Evolutionary conservation across 345 rosid species (phyloP).

Genomic region (Lumnitzera littorea): DNA sequence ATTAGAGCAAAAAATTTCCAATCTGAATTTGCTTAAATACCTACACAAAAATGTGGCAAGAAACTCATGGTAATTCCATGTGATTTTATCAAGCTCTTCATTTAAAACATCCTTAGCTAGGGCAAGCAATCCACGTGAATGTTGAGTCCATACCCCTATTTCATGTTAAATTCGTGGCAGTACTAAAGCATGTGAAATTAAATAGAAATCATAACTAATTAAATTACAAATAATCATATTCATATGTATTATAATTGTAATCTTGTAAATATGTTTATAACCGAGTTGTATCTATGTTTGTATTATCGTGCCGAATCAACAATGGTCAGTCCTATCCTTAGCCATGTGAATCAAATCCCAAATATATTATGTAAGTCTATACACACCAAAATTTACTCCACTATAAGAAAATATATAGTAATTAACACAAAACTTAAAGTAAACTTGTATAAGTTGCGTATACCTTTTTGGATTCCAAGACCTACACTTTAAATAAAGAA

Average conservation of each 20-base stretch:
- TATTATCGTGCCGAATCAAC: no score
- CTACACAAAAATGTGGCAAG: conserved; percentile 53
- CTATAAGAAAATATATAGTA: background rate
- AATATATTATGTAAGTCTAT: conserved; percentile 57
- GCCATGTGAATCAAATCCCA: conserved; percentile 64
- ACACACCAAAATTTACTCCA: background rate
- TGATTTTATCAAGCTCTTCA: conserved; percentile 25
- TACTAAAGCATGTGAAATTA: no score
- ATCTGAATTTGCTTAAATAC: conserved; percentile 10
- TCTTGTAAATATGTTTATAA: no score
- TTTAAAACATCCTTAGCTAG: conserved; percentile 11
- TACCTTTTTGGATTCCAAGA: conserved; percentile 36
- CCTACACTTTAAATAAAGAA: conserved; percentile 14
- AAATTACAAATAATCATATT: no score
- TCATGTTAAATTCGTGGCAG: no score
- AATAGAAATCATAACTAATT: no score
- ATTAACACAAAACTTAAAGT: background rate
- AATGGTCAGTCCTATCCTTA: no score
- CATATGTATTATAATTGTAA: no score
- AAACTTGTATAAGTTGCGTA: background rate
- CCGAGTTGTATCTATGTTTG: no score
- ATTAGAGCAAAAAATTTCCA: background rate
- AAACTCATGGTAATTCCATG: conserved; percentile 35
- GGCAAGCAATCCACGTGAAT: no score
- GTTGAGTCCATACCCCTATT: no score